A percentile compares a stretch with the other conserved stretches of the same genome.
These are phyloP conservation scores for Penicillium sp. DNA, from an alignment of 2,329 filamentous ascomycete species.

Conservation along the genomic window DNA sequence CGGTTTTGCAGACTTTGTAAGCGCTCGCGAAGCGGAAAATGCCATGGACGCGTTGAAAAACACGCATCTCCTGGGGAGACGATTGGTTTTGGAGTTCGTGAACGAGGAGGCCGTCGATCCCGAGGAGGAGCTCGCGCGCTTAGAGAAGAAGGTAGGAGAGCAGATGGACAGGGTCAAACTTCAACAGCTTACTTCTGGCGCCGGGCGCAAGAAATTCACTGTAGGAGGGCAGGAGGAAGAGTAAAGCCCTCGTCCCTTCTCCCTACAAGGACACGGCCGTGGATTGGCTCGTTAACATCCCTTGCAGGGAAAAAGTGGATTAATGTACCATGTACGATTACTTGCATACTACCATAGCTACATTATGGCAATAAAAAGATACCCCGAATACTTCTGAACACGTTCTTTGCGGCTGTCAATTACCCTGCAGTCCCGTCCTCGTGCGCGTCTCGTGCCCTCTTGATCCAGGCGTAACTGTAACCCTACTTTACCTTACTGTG, in stretches of 20 bases:
- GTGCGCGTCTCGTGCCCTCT: slow-evolving; percentile 32
- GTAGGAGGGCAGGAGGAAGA: slow-evolving; percentile 68
- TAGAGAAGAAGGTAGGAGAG: slow-evolving; percentile 91
- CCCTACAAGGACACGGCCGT: slow-evolving; percentile 32
- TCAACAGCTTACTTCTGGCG: slow-evolving; percentile 74
- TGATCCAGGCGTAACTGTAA: slow-evolving; percentile 20
- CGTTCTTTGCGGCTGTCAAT: slow-evolving; percentile 38
- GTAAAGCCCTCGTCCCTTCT: slow-evolving; percentile 32
- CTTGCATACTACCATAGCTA: slow-evolving; percentile 25
- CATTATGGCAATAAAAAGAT: slow-evolving; percentile 21
- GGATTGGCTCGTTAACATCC: slow-evolving; percentile 27
- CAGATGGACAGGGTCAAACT: slow-evolving; percentile 89
- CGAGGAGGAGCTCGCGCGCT: slow-evolving; percentile 93
- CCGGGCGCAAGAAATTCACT: slow-evolving; percentile 81
- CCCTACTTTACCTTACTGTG: slow-evolving; percentile 17
- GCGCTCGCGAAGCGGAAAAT: slow-evolving; percentile 82
- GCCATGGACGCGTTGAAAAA: slow-evolving; percentile 87
- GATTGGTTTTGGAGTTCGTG: slow-evolving; percentile 87
- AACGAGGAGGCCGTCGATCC: slow-evolving; percentile 84
- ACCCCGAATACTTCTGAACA: slow-evolving; percentile 27
- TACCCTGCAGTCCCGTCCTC: slow-evolving; percentile 22
- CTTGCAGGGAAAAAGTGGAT: slow-evolving; percentile 34
- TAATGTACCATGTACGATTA: slow-evolving; percentile 27
- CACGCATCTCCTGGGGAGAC: slow-evolving; percentile 87
- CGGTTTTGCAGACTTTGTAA: slow-evolving; percentile 94